Evolutionary conservation across 306 rosid species (phyloP), one percentile per base, ranked within the genome.

Genomic region (Carpinus viminea): DNA sequence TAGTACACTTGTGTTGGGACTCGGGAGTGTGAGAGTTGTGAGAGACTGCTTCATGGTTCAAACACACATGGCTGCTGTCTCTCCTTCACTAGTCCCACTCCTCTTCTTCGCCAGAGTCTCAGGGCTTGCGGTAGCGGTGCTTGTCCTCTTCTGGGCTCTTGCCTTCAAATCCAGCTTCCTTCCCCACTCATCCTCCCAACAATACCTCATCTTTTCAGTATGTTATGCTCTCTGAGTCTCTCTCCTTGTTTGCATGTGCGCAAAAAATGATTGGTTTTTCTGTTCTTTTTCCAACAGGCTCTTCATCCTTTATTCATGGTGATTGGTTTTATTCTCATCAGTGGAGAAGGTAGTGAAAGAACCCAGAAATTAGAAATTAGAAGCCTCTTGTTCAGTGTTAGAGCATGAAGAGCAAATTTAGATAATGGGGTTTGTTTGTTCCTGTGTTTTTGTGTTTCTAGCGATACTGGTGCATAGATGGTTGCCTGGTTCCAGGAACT

Each of bases 241-340:
- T 51, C 7, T 60, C 60, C 50, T 68, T 69, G 59, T 73, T 34
- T 70, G 11, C 76, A 54, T 73, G 70, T 2, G 13, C 55, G 15
- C 36, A 51, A 61, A 77, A 77, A 8, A 21, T 8, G 45, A 41
- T 21, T 68, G 31, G 24, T 53, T 70, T 79, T 83, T 52, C 21
- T 24, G 26, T 46, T 8, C 4, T 21, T n/a, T 13, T 36, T 81
- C 77, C 9, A 28, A 38, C 89, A 92, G 98, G 93, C 79, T 84
- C 96, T 95, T 68, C 99, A 95, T 83, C 99, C 99, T 74, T 62
- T 95, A 51, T 72, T 91, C 5, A 95, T 93, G 99, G 97, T 95
- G 70, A 88, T 95, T 80, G 99, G 99, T 20, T 90, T 95, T 76
- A 84, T 92, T 70, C 89, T 92, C 62, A 59, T 93, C 68, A 93